phyloP scores from a whole-genome alignment of 805 yeast species.

The Wickerhamiella domercqiae region DNA sequence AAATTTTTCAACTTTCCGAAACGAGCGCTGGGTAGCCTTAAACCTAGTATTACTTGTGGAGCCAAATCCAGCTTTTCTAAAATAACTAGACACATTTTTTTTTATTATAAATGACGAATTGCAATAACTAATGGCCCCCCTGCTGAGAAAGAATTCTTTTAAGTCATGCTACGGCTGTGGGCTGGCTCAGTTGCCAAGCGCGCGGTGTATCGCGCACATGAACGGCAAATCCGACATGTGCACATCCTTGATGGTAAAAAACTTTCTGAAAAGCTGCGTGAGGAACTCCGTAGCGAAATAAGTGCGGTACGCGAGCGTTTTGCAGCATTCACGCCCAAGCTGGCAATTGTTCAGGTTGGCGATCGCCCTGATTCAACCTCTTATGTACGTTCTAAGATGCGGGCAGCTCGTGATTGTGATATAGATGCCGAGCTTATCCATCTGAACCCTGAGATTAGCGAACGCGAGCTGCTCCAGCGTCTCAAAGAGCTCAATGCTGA shows the following conservation, averaged over 20 bases:
- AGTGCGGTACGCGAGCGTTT: conserved; percentile 28
- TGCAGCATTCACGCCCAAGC: conserved; percentile 50
- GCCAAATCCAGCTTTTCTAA: no score
- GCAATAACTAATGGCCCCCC: no score
- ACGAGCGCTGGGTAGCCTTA: no score
- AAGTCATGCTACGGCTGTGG: no score
- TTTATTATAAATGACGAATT: no score
- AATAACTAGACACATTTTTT: no score
- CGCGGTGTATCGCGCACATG: no score
- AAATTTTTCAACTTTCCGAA: no score
- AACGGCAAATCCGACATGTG: no score
- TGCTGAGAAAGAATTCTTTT: no score
- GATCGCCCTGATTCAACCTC: conserved; percentile 81
- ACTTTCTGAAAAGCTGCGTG: conserved; percentile 38
- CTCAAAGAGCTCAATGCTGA: conserved; percentile 57
- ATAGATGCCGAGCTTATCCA: conserved; percentile 52
- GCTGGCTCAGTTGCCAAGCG: no score
- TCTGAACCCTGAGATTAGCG: conserved; percentile 45
- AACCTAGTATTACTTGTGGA: no score
- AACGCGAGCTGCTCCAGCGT: conserved; percentile 40
- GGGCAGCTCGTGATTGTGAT: conserved; percentile 73
- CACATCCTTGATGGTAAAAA: conserved; percentile 43
- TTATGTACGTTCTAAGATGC: conserved; percentile 79
- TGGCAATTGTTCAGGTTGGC: conserved; percentile 84
- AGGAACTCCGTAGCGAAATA: conserved; percentile 37